Conservation (phyloP, 495 filamentous ascomycete genomes). For the Echria macrotheca region DNA sequence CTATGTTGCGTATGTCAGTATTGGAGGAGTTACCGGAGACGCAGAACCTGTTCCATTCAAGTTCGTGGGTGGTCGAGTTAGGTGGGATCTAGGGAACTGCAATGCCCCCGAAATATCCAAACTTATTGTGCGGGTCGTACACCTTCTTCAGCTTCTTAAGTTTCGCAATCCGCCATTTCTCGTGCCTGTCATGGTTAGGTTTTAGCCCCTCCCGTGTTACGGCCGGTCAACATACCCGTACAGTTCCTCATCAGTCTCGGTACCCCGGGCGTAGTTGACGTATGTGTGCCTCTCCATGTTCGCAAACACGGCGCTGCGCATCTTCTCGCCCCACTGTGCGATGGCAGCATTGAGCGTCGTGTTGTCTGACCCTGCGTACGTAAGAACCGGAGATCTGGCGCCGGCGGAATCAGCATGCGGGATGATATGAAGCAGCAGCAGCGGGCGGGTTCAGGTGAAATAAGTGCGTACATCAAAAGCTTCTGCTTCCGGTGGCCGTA, state of each 20-base stretch:
- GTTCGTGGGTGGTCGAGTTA: too few relatives aligned
- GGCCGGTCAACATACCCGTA: slow-evolving; percentile 37
- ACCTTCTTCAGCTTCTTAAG: background rate
- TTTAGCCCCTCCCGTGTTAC: background rate
- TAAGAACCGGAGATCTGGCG: background rate
- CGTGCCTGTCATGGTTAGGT: background rate
- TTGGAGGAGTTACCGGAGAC: too few relatives aligned
- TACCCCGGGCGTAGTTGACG: slow-evolving; percentile 44
- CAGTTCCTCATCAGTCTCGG: slow-evolving; percentile 32
- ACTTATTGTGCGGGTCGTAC: background rate
- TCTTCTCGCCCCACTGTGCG: background rate
- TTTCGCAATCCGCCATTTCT: background rate
- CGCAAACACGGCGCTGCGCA: background rate
- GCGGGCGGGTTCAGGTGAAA: background rate
- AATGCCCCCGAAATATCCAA: too few relatives aligned
- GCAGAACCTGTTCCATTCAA: too few relatives aligned
- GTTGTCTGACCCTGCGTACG: background rate
- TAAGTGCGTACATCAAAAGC: slow-evolving; percentile 26
- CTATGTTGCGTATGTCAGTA: too few relatives aligned
- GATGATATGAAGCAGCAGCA: background rate
- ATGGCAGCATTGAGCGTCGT: background rate
- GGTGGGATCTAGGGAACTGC: too few relatives aligned
- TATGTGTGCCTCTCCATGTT: slow-evolving; percentile 22
- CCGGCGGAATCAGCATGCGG: background rate
- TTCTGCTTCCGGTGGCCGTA: slow-evolving; percentile 38